These are phyloP conservation scores for Ballota nigra DNA, from an alignment of 257 asterid genomes.

Conservation along the genomic window DNA sequence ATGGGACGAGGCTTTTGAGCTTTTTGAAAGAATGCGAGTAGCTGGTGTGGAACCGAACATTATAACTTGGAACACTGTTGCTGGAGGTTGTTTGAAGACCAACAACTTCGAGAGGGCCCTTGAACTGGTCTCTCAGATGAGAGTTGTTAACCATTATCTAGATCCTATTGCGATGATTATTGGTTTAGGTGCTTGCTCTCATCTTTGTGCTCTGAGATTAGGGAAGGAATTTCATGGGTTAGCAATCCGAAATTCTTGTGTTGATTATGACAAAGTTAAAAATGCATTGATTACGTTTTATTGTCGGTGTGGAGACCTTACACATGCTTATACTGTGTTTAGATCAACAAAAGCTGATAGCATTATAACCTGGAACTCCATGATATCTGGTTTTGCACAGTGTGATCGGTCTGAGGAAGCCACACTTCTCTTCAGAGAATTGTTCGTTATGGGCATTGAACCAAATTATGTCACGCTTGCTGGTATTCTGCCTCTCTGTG, in stretches of 20 bases:
- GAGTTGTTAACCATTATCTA: slow-evolving; percentile 33
- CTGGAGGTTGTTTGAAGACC: slow-evolving; percentile 65
- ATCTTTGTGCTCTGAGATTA: slow-evolving; percentile 40
- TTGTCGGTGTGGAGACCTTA: slow-evolving; percentile 69
- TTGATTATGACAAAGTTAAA: slow-evolving; percentile 47
- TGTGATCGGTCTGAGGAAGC: slow-evolving; percentile 69
- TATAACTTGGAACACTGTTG: slow-evolving; percentile 74
- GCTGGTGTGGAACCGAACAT: slow-evolving; percentile 37
- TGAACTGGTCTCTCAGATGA: slow-evolving; percentile 58
- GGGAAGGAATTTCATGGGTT: slow-evolving; percentile 82
- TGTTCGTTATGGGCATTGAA: slow-evolving; percentile 44
- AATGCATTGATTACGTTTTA: slow-evolving; percentile 72
- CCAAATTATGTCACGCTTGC: slow-evolving; percentile 86
- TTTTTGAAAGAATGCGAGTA: slow-evolving; percentile 59
- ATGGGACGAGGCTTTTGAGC: slow-evolving; percentile 71
- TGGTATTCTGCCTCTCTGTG: slow-evolving; percentile 75
- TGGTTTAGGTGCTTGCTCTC: slow-evolving; percentile 80
- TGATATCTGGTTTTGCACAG: slow-evolving; percentile 65
- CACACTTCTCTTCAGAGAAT: slow-evolving; percentile 57
- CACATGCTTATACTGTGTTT: slow-evolving; percentile 56
- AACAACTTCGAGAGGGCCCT: slow-evolving; percentile 60
- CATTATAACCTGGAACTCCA: slow-evolving; percentile 76
- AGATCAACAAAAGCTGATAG: slow-evolving; percentile 40
- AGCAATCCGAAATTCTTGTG: slow-evolving; percentile 54
- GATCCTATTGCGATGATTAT: slow-evolving; percentile 74